Evolutionary conservation across 805 yeast genomes (phyloP).

Genomic region (Scheffersomyces spartinae): DNA sequence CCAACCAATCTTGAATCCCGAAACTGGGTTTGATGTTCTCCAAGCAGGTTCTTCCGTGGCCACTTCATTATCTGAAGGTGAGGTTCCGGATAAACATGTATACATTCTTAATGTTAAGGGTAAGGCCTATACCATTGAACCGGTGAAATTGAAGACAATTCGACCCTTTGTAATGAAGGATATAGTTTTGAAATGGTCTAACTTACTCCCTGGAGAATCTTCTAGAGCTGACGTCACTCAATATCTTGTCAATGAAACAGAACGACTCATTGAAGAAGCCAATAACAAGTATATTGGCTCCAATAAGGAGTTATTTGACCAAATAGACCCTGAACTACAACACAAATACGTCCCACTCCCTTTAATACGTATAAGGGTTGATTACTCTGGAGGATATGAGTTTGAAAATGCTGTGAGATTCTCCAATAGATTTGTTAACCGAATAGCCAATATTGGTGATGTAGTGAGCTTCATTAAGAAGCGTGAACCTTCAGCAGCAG

Average conservation of each 20-base stretch:
- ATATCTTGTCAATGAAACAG: slow-evolving; percentile 54
- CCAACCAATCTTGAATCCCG: slow-evolving; percentile 46
- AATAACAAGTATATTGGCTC: slow-evolving; percentile 32
- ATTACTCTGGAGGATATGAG: slow-evolving; percentile 82
- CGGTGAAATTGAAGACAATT: slow-evolving; percentile 55
- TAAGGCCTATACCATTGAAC: slow-evolving; percentile 41
- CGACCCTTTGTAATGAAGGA: slow-evolving; percentile 76
- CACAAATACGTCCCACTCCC: slow-evolving; percentile 55
- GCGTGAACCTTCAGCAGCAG: slow-evolving; percentile 15
- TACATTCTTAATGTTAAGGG: slow-evolving; percentile 61
- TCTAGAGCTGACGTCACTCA: slow-evolving; percentile 49
- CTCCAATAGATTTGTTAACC: slow-evolving; percentile 82
- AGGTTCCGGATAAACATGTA: slow-evolving; percentile 61
- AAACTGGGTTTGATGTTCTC: slow-evolving; percentile 60
- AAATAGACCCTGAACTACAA: slow-evolving; percentile 6
- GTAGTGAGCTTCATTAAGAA: slow-evolving; percentile 61
- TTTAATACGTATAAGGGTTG: slow-evolving; percentile 69
- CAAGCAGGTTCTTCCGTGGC: slow-evolving; percentile 95
- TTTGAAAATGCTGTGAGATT: slow-evolving; percentile 86
- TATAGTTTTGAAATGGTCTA: slow-evolving; percentile 39
- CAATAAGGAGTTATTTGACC: slow-evolving; percentile 16
- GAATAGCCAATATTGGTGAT: slow-evolving; percentile 84
- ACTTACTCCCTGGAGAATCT: slow-evolving; percentile 48
- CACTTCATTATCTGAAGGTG: slow-evolving; percentile 80
- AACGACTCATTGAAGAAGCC: slow-evolving; percentile 53